These are phyloP conservation scores for Lentinula aciculospora DNA, from an alignment of 768 basidiomycete genomes.

Conservation along the genomic window DNA sequence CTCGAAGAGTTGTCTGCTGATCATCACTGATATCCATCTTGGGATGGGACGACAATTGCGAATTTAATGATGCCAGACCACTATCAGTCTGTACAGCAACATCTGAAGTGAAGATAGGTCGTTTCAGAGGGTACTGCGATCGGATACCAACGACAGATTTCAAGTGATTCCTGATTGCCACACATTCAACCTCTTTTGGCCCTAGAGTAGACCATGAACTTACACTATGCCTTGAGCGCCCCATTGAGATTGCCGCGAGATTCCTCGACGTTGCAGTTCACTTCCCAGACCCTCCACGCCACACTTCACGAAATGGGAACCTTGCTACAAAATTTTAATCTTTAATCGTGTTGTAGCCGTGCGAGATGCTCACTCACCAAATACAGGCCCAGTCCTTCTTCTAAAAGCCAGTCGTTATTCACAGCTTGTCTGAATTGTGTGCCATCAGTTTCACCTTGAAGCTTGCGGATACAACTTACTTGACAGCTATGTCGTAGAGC, in stretches of 20 bases:
- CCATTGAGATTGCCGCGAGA: constrained; percentile 64
- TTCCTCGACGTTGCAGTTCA: constrained; percentile 63
- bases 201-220: constrained; percentile 16
- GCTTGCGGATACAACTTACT: constrained; percentile 26
- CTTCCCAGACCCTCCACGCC: constrained; percentile 62
- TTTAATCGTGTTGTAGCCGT: background rate
- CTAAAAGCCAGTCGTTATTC: constrained; percentile 64
- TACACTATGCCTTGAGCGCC: constrained; percentile 71
- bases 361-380: constrained; percentile 30
- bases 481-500: constrained; percentile 65
- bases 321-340: constrained; percentile 40
- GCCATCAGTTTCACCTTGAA: background rate
- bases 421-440: constrained; percentile 37
- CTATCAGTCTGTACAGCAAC: constrained; percentile 61
- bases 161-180: constrained; percentile 39
- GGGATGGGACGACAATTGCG: constrained; percentile 20
- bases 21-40: constrained; percentile 38
- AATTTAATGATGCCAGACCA: constrained; percentile 20
- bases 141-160: constrained; percentile 38
- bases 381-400: constrained; percentile 67
- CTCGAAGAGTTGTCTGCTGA: constrained; percentile 52
- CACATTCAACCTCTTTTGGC: background rate
- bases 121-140: constrained; percentile 43
- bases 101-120: constrained; percentile 51
- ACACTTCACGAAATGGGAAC: constrained; percentile 59